phyloP scores from a whole-genome alignment of 495 filamentous ascomycete species.

The Arthonia radiata region DNA sequence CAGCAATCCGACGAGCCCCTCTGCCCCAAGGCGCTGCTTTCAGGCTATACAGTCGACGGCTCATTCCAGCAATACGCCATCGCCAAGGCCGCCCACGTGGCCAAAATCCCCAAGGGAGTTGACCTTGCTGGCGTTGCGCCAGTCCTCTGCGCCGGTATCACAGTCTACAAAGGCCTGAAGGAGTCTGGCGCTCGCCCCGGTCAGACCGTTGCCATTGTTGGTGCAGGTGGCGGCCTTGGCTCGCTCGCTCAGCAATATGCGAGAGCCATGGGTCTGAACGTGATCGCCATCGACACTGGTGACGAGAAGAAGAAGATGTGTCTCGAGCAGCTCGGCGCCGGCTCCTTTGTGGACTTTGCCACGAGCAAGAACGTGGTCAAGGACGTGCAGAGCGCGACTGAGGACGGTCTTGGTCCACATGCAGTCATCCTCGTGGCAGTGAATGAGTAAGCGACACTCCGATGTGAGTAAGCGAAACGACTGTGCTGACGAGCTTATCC shows the following conservation, averaged over 20 bases:
- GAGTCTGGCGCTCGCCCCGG: slow-evolving; percentile 51
- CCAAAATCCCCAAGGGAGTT: slow-evolving; percentile 49
- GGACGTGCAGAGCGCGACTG: slow-evolving; percentile 54
- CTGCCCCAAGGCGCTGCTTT: slow-evolving; percentile 44
- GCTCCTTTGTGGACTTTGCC: slow-evolving; percentile 53
- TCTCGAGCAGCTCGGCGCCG: slow-evolving; percentile 35
- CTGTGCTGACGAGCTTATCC: no score
- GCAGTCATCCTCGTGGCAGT: slow-evolving; percentile 71
- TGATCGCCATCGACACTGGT: slow-evolving; percentile 58
- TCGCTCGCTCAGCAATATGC: slow-evolving; percentile 68
- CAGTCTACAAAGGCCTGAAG: slow-evolving; percentile 83
- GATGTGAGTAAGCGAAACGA: no score
- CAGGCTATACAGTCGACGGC: slow-evolving; percentile 80
- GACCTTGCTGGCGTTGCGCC: slow-evolving; percentile 57
- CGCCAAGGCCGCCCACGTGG: slow-evolving; percentile 61
- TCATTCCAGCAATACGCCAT: slow-evolving; percentile 83
- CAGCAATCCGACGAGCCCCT: slow-evolving; percentile 50
- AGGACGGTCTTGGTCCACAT: slow-evolving; percentile 61
- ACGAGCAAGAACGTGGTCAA: slow-evolving; percentile 48
- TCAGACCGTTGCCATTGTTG: slow-evolving; percentile 63
- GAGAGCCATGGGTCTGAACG: slow-evolving; percentile 61
- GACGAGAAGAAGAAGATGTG: slow-evolving; percentile 53
- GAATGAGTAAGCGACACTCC: no score
- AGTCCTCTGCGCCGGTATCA: slow-evolving; percentile 71
- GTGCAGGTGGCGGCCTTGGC: slow-evolving; percentile 71